Evolutionary conservation across 2,329 filamentous ascomycete species (phyloP).

Genomic region (Monilinia vaccinii-corymbosi): DNA sequence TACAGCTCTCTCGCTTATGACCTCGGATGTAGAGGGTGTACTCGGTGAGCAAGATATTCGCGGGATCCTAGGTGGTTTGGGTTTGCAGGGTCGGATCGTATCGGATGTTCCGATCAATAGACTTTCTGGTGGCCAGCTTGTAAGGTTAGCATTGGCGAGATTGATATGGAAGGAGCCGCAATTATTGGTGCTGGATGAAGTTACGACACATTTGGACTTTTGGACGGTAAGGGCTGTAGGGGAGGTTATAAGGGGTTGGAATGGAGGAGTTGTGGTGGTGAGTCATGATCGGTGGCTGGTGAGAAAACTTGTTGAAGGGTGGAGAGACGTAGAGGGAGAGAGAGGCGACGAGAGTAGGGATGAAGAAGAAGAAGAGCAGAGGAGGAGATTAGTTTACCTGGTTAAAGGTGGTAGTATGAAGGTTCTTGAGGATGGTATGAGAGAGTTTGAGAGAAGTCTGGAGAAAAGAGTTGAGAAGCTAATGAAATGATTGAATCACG

Average conservation of each 20-base stretch:
- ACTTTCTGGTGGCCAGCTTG: conserved; percentile 72
- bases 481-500: neutral
- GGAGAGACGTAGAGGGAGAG: conserved; percentile 34
- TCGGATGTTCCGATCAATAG: conserved; percentile 65
- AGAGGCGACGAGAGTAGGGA: conserved; percentile 38
- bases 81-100: conserved; percentile 59
- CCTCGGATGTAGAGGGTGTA: conserved; percentile 40
- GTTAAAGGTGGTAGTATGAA: conserved; percentile 49
- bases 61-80: conserved; percentile 57
- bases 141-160: conserved; percentile 78
- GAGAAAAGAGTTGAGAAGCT: conserved; percentile 48
- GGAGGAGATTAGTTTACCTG: conserved; percentile 50
- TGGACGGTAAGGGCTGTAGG: conserved; percentile 68
- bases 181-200: conserved; percentile 90
- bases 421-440: conserved; percentile 49
- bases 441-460: conserved; percentile 55
- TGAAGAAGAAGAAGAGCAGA: conserved; percentile 37
- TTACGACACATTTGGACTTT: conserved; percentile 84
- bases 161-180: conserved; percentile 98
- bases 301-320: conserved; percentile 60
- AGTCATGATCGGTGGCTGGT: conserved; percentile 80
- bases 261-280: conserved; percentile 67
- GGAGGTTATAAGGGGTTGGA: conserved; percentile 55
- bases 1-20: conserved; percentile 58
- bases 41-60: conserved; percentile 60